phyloP scores from a whole-genome alignment of 2,329 filamentous ascomycete genomes.

The Xylariaceae sp. region DNA sequence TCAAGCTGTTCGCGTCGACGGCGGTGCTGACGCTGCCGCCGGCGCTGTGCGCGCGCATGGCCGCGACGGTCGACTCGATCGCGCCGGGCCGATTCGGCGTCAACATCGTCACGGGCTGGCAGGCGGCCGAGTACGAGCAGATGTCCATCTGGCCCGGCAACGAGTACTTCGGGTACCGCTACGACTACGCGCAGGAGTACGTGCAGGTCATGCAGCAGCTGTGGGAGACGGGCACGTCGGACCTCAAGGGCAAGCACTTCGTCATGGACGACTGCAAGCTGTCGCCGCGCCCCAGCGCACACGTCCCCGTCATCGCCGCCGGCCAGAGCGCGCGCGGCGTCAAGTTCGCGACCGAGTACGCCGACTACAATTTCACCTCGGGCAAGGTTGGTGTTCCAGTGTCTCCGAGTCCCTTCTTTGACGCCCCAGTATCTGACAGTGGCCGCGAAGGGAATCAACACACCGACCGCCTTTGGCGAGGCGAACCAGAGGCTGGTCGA shows the following conservation, averaged over 20 bases:
- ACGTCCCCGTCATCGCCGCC: conserved; percentile 24
- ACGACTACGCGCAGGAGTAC: conserved; percentile 20
- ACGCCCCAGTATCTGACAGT: too few species aligned
- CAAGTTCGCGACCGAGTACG: conserved; percentile 24
- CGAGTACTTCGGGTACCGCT: conserved; percentile 22
- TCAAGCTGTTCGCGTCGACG: conserved; percentile 22
- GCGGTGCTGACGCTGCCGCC: conserved; percentile 20
- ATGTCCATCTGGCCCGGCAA: conserved; percentile 23
- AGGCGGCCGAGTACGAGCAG: conserved; percentile 20
- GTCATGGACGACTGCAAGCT: conserved; percentile 27
- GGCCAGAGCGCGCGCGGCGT: conserved; percentile 24
- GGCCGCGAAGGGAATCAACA: conserved; percentile 6
- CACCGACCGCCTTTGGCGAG: conserved; percentile 5
- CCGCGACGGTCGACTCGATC: conserved; percentile 19
- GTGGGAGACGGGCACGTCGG: conserved; percentile 23
- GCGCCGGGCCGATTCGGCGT: conserved; percentile 19
- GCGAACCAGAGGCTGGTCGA: conserved; percentile 3
- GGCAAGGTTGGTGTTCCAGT: not conserved
- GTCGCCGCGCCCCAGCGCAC: conserved; percentile 12
- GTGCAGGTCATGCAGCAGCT: conserved; percentile 26
- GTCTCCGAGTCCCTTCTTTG: too few species aligned
- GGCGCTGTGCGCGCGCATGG: conserved; percentile 18
- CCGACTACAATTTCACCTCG: conserved; percentile 24
- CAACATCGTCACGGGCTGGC: conserved; percentile 23
- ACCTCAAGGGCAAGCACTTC: conserved; percentile 27